phyloP scores from a whole-genome alignment of 257 asterid genomes.

The Echium plantagineum region DNA sequence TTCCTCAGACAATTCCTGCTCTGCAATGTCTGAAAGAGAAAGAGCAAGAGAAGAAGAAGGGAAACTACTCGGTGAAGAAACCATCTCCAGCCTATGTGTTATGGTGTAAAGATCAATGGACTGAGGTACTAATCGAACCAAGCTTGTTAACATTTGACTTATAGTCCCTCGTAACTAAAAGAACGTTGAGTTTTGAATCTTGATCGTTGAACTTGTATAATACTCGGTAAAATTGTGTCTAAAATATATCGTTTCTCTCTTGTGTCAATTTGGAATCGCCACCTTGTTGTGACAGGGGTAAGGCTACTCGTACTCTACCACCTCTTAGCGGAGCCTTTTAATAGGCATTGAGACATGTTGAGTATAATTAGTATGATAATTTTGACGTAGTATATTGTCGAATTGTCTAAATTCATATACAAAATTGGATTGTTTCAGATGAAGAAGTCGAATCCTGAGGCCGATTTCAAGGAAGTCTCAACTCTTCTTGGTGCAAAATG shows the following conservation, averaged over 20 bases:
- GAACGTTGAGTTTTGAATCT: too few relatives aligned
- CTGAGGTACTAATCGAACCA: conserved; percentile 31
- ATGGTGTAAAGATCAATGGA: conserved; percentile 95
- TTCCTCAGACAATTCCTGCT: conserved; percentile 36
- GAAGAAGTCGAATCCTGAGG: conserved; percentile 56
- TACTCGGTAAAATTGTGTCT: too few relatives aligned
- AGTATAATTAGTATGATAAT: too few relatives aligned
- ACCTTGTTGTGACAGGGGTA: too few relatives aligned
- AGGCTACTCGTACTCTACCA: too few relatives aligned
- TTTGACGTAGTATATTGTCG: too few relatives aligned
- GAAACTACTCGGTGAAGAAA: conserved; percentile 33
- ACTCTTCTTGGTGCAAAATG: conserved; percentile 60
- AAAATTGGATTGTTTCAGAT: conserved; percentile 39
- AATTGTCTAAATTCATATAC: too few relatives aligned
- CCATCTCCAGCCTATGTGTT: conserved; percentile 66
- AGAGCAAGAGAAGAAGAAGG: conserved; percentile 57
- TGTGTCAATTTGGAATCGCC: too few relatives aligned
- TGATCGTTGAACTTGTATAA: too few relatives aligned
- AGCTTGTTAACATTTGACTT: neutral
- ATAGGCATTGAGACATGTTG: too few relatives aligned
- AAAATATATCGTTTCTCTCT: too few relatives aligned
- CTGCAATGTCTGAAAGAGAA: conserved; percentile 28
- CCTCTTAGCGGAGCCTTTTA: too few relatives aligned
- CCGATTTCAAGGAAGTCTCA: conserved; percentile 68
- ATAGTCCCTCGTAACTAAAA: neutral